A percentile compares a stretch with the other conserved stretches of the same genome.
These are phyloP conservation scores for Pestalotiopsis sp. DNA, from an alignment of 2,329 filamentous ascomycete species.

Conservation along the genomic window DNA sequence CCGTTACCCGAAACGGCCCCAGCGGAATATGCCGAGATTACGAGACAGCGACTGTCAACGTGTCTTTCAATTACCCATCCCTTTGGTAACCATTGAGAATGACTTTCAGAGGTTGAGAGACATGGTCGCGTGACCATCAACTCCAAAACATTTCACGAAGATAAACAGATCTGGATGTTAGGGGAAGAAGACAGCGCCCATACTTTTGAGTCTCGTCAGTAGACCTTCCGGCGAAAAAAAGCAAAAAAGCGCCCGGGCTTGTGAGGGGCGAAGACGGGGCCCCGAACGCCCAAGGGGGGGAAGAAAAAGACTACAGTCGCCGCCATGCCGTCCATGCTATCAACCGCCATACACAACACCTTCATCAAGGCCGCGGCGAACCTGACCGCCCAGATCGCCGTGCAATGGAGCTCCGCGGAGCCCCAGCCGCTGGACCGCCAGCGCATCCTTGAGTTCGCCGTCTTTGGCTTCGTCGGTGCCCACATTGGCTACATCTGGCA, in stretches of 20 bases:
- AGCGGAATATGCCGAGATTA: constrained; percentile 12
- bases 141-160: background rate
- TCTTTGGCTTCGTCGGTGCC: constrained; percentile 37
- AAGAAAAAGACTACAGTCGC: background rate
- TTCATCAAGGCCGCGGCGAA: constrained; percentile 18
- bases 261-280: background rate
- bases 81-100: background rate
- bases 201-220: background rate
- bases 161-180: background rate
- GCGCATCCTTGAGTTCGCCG: constrained; percentile 37
- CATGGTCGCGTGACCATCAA: constrained; percentile 1
- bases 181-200: background rate
- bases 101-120: background rate
- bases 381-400: constrained; percentile 17
- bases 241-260: background rate
- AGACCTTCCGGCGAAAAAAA: background rate
- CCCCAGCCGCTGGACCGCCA: constrained; percentile 30
- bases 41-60: constrained; percentile 7
- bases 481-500: constrained; percentile 39
- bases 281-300: background rate
- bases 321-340: constrained; percentile 18
- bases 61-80: constrained; percentile 7
- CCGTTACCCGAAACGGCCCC: background rate
- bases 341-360: constrained; percentile 16
- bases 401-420: constrained; percentile 12